Base-by-base conservation (phyloP, 495 filamentous ascomycete genomes). In the Tetracladium marchalianum region DNA sequence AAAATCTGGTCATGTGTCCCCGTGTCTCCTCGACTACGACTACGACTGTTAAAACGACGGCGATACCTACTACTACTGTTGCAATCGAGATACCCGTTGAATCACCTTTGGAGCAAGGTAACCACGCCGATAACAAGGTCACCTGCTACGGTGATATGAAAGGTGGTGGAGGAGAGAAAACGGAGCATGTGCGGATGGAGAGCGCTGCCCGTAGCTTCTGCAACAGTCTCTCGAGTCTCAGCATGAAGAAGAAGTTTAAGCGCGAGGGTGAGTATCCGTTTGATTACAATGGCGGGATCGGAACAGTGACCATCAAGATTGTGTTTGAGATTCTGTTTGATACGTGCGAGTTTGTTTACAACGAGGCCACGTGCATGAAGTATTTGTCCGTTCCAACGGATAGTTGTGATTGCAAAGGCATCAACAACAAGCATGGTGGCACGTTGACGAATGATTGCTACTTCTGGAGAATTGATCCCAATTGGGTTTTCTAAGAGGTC, bases 151-250 rank as follows among this genome's bases (percentile, higher is more conserved):
- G 50, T 32, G 22, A 27, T 27, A 27, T 27, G 22, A 27, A 27
- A 27, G 22, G 22, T 27, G 22, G 22, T 27, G 35, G 31, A 17
- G 51, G 51, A 16, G 47, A 50, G 41, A 50, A 41, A 16, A 50
- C 47, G n/a, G 47, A 50, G 31, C n/a, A 46, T 38, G 41, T 50
- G 42, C 41, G 41, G 22, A 42, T 54, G 51, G 36, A 34, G 16
- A 53, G 39, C 38, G 41, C 51, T 19, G 51, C 35, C 9, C 27
- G 15, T 19, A 50, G 41, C 41, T 50, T 54, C 43, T 50, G 51
- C 35, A 41, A 31, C 40, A 34, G 34, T 24, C 35, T 52, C 19
- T 5, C 13, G 8, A 35, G 35, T 16, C 22, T 27, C 22, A n/a
- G 12, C 12, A 36, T 36, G 35, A 27, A 27, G 22, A 27, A 27